Base-by-base conservation (phyloP, 169 alveolate genomes). In the Plasmodium yoelii region DNA sequence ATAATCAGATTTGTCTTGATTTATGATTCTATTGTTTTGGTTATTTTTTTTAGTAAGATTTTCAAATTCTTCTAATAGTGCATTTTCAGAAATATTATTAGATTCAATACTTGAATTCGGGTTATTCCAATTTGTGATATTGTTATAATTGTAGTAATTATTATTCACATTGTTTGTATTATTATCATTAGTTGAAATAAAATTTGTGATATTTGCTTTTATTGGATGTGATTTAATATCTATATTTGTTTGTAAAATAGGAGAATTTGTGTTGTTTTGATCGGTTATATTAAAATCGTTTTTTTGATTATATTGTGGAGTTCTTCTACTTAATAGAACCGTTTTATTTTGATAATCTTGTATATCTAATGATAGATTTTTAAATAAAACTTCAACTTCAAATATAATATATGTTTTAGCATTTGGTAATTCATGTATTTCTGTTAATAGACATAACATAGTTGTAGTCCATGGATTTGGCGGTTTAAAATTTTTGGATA, bases 401-500 rank as follows among this genome's bases (percentile, higher is more conserved):
- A 97, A 97, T 82, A 96, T 95, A 44, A 96, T 87, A 55, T 95
- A 94, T 12, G 98, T 93, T 73, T 95, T 96, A 63, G 94, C 93
- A 61, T 91, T 91, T 55, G 94, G 95, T 13, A 95, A 86, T 60
- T 88, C 91, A 74, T 96, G 98, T 44, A 97, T 88, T 92, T 97
- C 98, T 57, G 96, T 97, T 60, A 97, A 91, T 51, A 95, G 88
- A 69, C 89, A 87, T 44, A 97, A 88, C 61, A 95, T 70, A 24
- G 97, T 97, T 44, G 95, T 88, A 18, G 98, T 96, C 99, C 99
- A 97, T 13, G 99, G 98, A 84, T 97, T 97, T n/a, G 98, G 98
- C 8, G 98, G 97, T 51, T 89, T 92, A 92, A 95, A 97, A 26
- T 90, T 93, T 93, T 95, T 94, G 5, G 97, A 93, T 64, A 73